Conservation (phyloP, 1,284 basidiomycete species). For the Malassezia arunalokei region DNA sequence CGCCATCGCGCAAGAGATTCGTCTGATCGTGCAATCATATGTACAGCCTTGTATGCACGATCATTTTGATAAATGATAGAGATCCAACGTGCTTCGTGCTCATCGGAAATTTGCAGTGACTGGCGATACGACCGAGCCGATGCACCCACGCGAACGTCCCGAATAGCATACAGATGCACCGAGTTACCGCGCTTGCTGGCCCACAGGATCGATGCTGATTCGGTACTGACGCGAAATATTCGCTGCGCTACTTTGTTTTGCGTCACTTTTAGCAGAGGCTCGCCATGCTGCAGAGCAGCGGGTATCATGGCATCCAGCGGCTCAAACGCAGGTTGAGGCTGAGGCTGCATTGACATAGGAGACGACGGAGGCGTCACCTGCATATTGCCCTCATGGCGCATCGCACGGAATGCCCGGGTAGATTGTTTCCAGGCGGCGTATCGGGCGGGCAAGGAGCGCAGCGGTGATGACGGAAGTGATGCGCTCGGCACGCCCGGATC, state of each 20-base stretch:
- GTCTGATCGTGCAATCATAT: slow-evolving; percentile 65
- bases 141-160: slow-evolving; percentile 70
- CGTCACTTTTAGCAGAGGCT: slow-evolving; percentile 71
- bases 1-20: slow-evolving; percentile 56
- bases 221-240: slow-evolving; percentile 62
- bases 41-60: slow-evolving; percentile 76
- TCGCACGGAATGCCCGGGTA: neutral
- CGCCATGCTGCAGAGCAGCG: slow-evolving; percentile 21
- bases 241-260: slow-evolving; percentile 67
- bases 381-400: neutral
- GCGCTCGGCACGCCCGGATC: too few relatives aligned
- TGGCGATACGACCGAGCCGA: slow-evolving; percentile 67
- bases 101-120: slow-evolving; percentile 54
- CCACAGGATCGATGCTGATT: slow-evolving; percentile 70
- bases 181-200: slow-evolving; percentile 58
- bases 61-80: slow-evolving; percentile 65
- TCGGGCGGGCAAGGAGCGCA: neutral
- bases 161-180: slow-evolving; percentile 82
- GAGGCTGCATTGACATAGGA: neutral
- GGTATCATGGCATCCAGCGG: slow-evolving; percentile 15
- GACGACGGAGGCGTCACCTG: neutral
- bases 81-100: slow-evolving; percentile 55
- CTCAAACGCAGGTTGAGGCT: neutral
- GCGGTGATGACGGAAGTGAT: too few relatives aligned
- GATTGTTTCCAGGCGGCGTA: slow-evolving; percentile 11